These are phyloP conservation scores for Vigna mungo DNA, from an alignment of 306 rosid genomes.

Conservation along the genomic window DNA sequence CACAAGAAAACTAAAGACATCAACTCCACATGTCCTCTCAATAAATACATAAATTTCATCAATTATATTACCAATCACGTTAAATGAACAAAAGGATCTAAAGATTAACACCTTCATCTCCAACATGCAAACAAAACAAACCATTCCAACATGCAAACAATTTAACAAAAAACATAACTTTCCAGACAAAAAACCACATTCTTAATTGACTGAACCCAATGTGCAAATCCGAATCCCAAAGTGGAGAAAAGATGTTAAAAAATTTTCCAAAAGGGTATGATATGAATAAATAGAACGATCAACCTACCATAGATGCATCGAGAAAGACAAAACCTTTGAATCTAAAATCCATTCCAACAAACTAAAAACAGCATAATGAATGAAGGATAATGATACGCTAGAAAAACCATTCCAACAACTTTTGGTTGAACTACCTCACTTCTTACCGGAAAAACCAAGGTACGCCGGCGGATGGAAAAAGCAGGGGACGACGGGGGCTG, in stretches of 20 bases:
- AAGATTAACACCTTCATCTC: conserved; percentile 24
- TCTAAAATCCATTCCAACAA: not conserved
- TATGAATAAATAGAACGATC: conserved; percentile 38
- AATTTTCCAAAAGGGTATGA: conserved; percentile 27
- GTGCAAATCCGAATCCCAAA: conserved; percentile 47
- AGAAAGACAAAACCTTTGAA: conserved; percentile 25
- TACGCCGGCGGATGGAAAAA: too few relatives aligned
- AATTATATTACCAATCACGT: conserved; percentile 29
- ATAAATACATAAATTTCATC: conserved; percentile 3
- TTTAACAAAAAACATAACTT: not conserved
- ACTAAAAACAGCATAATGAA: not conserved
- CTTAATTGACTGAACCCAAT: conserved; percentile 31
- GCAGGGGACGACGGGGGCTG: too few relatives aligned
- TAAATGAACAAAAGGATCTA: conserved; percentile 42
- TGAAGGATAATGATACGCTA: not conserved
- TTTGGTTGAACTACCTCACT: too few relatives aligned
- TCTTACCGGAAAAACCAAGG: too few relatives aligned
- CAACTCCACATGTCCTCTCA: not conserved
- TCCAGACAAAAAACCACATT: conserved; percentile 23
- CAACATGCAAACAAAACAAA: conserved; percentile 43
- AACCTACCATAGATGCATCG: conserved; percentile 34
- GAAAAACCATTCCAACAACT: too few relatives aligned
- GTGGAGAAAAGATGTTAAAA: not conserved
- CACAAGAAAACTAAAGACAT: conserved; percentile 1
- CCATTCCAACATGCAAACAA: conserved; percentile 26